Percentiles rank a stretch among this genome's conserved stretches.
phyloP scores from a whole-genome alignment of 345 rosid species.

The Euphorbia pulcherrima region DNA sequence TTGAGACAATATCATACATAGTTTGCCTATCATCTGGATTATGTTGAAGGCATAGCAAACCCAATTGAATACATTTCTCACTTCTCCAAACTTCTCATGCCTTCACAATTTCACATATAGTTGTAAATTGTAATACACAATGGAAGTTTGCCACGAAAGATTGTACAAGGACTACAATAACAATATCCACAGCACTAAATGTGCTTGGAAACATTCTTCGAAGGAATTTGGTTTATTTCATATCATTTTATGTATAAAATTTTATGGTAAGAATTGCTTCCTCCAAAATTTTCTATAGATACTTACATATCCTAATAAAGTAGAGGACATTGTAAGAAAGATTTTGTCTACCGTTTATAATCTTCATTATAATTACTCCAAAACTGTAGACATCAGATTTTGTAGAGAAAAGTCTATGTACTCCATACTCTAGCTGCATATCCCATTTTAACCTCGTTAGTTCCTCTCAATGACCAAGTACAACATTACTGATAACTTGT shows the following conservation, averaged over 20 bases:
- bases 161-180: too few relatives aligned
- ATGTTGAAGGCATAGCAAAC: not conserved
- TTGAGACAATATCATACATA: not conserved
- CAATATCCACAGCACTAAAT: too few relatives aligned
- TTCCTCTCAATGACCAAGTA: not conserved
- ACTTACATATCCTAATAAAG: not conserved
- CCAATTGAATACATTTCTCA: not conserved
- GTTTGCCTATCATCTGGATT: slow-evolving; percentile 6
- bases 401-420: slow-evolving; percentile 2
- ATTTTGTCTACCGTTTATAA: not conserved
- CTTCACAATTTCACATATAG: not conserved
- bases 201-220: too few relatives aligned
- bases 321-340: not conserved
- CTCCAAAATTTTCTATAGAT: too few relatives aligned
- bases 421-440: not conserved
- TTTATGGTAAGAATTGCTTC: too few relatives aligned
- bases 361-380: not conserved
- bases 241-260: too few relatives aligned
- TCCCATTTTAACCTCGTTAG: not conserved
- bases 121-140: too few relatives aligned
- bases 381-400: slow-evolving; percentile 7
- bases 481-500: not conserved
- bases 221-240: too few relatives aligned
- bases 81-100: not conserved
- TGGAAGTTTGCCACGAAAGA: too few relatives aligned